Conservation (phyloP, 2,329 filamentous ascomycete genomes). For the Neonectria sp. region DNA sequence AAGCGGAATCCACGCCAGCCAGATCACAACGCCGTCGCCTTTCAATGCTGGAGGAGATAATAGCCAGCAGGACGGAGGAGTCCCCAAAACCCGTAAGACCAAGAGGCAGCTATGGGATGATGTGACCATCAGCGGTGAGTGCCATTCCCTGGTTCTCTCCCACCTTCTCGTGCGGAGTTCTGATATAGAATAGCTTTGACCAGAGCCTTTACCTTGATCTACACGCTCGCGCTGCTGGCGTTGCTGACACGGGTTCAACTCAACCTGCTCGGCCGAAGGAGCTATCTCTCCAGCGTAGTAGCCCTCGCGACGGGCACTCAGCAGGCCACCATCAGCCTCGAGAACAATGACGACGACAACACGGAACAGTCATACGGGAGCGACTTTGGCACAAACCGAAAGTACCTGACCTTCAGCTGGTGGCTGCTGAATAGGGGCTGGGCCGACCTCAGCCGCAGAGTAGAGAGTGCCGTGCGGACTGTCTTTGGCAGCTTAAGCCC, state of each 20-base stretch:
- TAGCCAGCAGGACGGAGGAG: slow-evolving; percentile 55
- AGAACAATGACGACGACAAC: slow-evolving; percentile 94
- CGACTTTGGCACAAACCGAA: slow-evolving; percentile 96
- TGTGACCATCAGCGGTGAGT: slow-evolving; percentile 92
- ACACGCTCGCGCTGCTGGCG: slow-evolving; percentile 89
- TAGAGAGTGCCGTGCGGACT: slow-evolving; percentile 88
- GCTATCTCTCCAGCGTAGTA: slow-evolving; percentile 96
- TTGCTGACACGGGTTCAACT: slow-evolving; percentile 96
- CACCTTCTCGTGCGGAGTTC: slow-evolving; percentile 5
- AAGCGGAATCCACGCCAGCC: slow-evolving; percentile 87
- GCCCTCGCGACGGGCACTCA: slow-evolving; percentile 85
- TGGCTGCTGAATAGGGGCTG: slow-evolving; percentile 95
- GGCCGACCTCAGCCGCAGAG: slow-evolving; percentile 84
- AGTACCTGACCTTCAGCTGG: slow-evolving; percentile 97
- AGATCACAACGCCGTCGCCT: slow-evolving; percentile 72
- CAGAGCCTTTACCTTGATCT: slow-evolving; percentile 90
- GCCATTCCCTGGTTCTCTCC: not conserved
- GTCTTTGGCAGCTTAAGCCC: slow-evolving; percentile 93
- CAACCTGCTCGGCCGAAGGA: slow-evolving; percentile 94
- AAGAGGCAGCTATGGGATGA: slow-evolving; percentile 98
- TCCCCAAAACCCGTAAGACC: slow-evolving; percentile 74
- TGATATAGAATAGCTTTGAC: slow-evolving; percentile 79
- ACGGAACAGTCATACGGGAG: slow-evolving; percentile 87
- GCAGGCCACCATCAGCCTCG: slow-evolving; percentile 85
- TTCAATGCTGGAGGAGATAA: slow-evolving; percentile 58